phyloP scores from a whole-genome alignment of 139 green algal genomes.

The Chloropicon primus region DNA sequence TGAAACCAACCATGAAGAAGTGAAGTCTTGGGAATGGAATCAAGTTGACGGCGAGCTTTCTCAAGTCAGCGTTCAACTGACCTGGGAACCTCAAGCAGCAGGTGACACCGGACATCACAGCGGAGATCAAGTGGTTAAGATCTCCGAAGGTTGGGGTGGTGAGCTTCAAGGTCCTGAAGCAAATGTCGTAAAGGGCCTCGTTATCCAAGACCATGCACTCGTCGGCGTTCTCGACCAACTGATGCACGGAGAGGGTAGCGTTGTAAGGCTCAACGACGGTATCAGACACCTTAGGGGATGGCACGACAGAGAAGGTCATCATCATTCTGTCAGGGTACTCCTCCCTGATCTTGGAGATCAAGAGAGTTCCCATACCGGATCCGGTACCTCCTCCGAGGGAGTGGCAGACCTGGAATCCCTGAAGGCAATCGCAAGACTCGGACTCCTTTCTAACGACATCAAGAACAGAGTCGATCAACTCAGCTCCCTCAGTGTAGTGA shows the following conservation, averaged over 20 bases:
- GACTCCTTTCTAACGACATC: conserved; percentile 98
- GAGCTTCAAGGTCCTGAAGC: conserved; percentile 98
- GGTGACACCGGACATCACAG: background rate
- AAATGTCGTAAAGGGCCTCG: conserved; percentile 66
- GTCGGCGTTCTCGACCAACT: conserved; percentile 99
- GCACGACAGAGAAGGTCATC: conserved; percentile 97
- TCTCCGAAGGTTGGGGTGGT: conserved; percentile 95
- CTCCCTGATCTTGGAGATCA: background rate
- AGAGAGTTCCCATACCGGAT: background rate
- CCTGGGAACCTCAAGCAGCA: conserved; percentile 59
- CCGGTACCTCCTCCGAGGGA: background rate
- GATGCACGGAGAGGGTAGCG: conserved; percentile 98
- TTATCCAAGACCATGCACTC: conserved; percentile 96
- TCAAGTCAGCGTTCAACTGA: conserved; percentile 97
- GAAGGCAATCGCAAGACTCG: conserved; percentile 94
- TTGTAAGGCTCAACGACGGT: conserved; percentile 99
- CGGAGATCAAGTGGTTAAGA: conserved; percentile 67
- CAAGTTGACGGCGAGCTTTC: conserved; percentile 98
- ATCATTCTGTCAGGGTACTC: conserved; percentile 95
- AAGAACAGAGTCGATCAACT: conserved; percentile 96
- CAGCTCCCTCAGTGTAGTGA: conserved; percentile 98
- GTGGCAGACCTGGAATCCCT: conserved; percentile 36
- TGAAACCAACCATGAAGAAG: conserved; percentile 99
- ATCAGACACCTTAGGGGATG: conserved; percentile 97
- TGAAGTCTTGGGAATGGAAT: conserved; percentile 98